A percentile compares a stretch with the other conserved stretches of the same genome.
These are phyloP conservation scores for Camelina sativa DNA, from an alignment of 345 rosid genomes.

Conservation along the genomic window DNA sequence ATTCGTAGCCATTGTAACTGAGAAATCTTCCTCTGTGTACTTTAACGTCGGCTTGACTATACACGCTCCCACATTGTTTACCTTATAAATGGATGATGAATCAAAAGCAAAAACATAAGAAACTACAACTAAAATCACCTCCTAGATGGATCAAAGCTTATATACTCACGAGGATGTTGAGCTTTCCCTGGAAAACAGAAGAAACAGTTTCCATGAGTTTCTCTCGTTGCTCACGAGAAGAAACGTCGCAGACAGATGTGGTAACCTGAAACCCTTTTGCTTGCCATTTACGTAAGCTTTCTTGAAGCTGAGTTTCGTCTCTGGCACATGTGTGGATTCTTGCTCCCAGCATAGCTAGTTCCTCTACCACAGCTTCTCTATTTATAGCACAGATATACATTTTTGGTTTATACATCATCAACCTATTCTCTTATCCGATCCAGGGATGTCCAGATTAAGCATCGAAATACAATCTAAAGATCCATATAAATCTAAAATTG, in stretches of 20 bases:
- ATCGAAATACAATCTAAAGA: not conserved
- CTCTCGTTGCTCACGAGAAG: conserved; percentile 35
- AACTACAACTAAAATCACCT: not conserved
- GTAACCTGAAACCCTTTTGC: conserved; percentile 32
- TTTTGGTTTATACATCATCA: not conserved
- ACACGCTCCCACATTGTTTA: conserved; percentile 11
- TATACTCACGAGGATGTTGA: conserved; percentile 37
- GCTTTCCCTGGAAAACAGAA: conserved; percentile 36
- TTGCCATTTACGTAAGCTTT: conserved; percentile 38
- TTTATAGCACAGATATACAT: not conserved
- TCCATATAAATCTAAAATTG: not conserved
- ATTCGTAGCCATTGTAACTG: conserved; percentile 7
- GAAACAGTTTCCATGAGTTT: conserved; percentile 45
- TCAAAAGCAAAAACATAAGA: not conserved
- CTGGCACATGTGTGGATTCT: conserved; percentile 39
- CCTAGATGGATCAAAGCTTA: not conserved
- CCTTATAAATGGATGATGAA: not conserved
- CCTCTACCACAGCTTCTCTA: conserved; percentile 43
- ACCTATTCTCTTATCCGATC: not conserved
- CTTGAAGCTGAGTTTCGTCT: conserved; percentile 37
- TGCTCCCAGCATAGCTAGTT: conserved; percentile 40
- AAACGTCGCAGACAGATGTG: conserved; percentile 33
- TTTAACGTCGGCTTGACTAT: not conserved
- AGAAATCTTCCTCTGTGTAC: conserved; percentile 10
- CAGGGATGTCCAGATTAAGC: not conserved